Conservation (phyloP, 495 filamentous ascomycete genomes). For the Penicillium parvum region DNA sequence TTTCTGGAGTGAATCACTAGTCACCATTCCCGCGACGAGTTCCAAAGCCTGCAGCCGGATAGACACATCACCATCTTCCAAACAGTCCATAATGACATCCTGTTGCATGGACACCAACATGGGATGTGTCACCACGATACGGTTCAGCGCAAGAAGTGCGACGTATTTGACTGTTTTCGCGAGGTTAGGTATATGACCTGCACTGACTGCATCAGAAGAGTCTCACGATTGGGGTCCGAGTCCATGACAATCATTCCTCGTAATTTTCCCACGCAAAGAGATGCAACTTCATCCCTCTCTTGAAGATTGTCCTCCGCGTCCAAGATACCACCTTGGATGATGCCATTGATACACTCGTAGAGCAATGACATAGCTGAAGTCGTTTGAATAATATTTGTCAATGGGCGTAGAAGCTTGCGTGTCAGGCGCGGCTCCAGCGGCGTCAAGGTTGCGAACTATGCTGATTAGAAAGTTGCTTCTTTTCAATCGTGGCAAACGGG, state of each 20-base stretch:
- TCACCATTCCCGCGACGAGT: slow-evolving; percentile 87
- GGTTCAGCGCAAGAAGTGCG: slow-evolving; percentile 87
- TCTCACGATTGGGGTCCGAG: slow-evolving; percentile 83
- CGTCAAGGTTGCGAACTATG: slow-evolving; percentile 88
- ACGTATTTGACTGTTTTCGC: slow-evolving; percentile 81
- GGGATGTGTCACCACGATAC: slow-evolving; percentile 85
- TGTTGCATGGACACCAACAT: slow-evolving; percentile 84
- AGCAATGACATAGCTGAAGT: slow-evolving; percentile 94
- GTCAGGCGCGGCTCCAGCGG: slow-evolving; percentile 88
- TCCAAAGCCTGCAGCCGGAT: slow-evolving; percentile 91
- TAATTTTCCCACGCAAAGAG: slow-evolving; percentile 86
- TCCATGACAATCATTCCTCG: slow-evolving; percentile 90
- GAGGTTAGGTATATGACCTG: background rate
- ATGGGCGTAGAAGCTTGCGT: slow-evolving; percentile 88
- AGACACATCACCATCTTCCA: slow-evolving; percentile 94
- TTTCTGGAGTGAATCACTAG: slow-evolving; percentile 70
- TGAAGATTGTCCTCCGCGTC: slow-evolving; percentile 68
- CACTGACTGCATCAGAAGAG: background rate
- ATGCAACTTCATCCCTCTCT: slow-evolving; percentile 89
- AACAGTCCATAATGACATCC: slow-evolving; percentile 91
- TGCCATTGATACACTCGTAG: slow-evolving; percentile 97
- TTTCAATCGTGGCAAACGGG: background rate
- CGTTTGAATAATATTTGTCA: slow-evolving; percentile 87
- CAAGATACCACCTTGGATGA: slow-evolving; percentile 92
- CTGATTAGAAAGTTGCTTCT: slow-evolving; percentile 18